Base-by-base conservation (phyloP, 129 eudicot species). In the Arctium lappa region DNA sequence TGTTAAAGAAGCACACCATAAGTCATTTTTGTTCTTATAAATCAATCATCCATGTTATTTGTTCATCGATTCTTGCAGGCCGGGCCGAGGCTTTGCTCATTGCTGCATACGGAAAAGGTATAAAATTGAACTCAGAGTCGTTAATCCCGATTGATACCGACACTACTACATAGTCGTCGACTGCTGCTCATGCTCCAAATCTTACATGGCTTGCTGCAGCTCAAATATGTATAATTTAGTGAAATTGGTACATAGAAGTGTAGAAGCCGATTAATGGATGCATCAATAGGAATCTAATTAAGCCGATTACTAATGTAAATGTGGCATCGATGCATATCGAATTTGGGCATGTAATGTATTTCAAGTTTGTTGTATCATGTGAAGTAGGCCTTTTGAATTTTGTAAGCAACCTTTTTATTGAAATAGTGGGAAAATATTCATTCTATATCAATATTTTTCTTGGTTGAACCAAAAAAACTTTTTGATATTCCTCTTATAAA, bases 71-170 rank as follows among this genome's bases (percentile, higher is more conserved):
- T 79, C 16, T 83, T 84, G 85, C 88, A 95, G 99, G 99, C 56
- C 95, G 99, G 73, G 99, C 99, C 8, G 99, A 95, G 88, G 98
- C 99, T 78, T 87, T 95, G 74, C 90, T 93, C 16, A 95, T 95
- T 87, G 98, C 98, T 79, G 99, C 99, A 69, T 93, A 93, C 80
- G 99, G 99, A 12, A 95, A 90, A 86, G 92, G 98, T 72, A 84
- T 89, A 48, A 89, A 87, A 48, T 72, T 76, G 69, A 73, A 74
- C 71, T 62, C 79, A n/a, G 46, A 86, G 37, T n/a, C 63, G 32
- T 69, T 69, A 40, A 40, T 15, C 6, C 31, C 42, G 13, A n/a
- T 7, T 40, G 11, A 72, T 13, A 60, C 15, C n/a, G 27, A 44
- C 60, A 33, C 34, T 62, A 79, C 3, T 18, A 63, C 75, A 60